phyloP scores from a whole-genome alignment of 1,139 yeast genomes.

The Geotrichum fermentans region DNA sequence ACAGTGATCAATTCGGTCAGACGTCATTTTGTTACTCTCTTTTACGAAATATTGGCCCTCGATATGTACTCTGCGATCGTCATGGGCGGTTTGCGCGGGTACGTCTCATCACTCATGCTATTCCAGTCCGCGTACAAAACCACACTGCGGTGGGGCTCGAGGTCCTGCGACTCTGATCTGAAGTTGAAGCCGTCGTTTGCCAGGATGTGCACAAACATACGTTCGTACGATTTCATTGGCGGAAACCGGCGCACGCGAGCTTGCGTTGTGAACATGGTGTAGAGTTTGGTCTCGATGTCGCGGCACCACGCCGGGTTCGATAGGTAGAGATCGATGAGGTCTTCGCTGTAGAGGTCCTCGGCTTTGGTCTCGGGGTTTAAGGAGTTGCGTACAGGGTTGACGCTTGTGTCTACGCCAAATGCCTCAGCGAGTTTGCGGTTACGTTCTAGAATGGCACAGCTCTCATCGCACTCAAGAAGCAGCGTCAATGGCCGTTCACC shows the following conservation, averaged over 20 bases:
- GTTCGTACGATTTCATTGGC: conserved; percentile 63
- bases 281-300: conserved; percentile 42
- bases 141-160: conserved; percentile 73
- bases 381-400: conserved; percentile 8
- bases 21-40: too few relatives aligned
- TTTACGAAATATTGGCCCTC: conserved; percentile 15
- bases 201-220: conserved; percentile 65
- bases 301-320: conserved; percentile 35
- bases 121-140: conserved; percentile 41
- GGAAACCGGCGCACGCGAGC: conserved; percentile 54
- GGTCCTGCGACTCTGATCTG: conserved; percentile 71
- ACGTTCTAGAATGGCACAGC: conserved; percentile 59
- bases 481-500: conserved; percentile 13
- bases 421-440: conserved; percentile 63
- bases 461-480: conserved; percentile 49
- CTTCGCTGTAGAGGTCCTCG: conserved; percentile 28
- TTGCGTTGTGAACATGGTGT: conserved; percentile 43
- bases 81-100: conserved; percentile 17
- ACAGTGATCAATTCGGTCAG: too few relatives aligned
- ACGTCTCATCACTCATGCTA: conserved; percentile 11
- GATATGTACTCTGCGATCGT: conserved; percentile 16
- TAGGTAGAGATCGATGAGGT: conserved; percentile 30
- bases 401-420: conserved; percentile 28
- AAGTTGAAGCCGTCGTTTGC: conserved; percentile 52
- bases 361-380: conserved; percentile 5